phyloP scores from a whole-genome alignment of 305 asterid genomes.

The Fraxinus angustifolia region DNA sequence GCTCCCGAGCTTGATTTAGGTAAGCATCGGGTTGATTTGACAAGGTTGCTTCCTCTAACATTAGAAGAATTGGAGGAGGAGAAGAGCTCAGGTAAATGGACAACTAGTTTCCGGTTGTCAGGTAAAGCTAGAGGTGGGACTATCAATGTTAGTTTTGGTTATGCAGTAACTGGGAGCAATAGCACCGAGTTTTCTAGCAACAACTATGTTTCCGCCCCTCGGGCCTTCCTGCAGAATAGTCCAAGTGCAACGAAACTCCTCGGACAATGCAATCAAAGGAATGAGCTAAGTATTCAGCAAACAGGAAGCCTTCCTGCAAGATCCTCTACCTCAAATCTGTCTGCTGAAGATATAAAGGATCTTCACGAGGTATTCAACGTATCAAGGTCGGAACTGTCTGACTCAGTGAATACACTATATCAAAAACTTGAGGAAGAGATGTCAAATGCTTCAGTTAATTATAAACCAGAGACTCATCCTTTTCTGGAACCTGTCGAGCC shows the following conservation, averaged over 20 bases:
- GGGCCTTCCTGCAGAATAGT: slow-evolving; percentile 33
- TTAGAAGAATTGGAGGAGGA: slow-evolving; percentile 86
- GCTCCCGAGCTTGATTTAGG: slow-evolving; percentile 83
- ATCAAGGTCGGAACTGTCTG: slow-evolving; percentile 50
- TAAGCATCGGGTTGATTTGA: slow-evolving; percentile 76
- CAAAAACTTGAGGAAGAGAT: slow-evolving; percentile 64
- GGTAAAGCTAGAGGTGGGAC: slow-evolving; percentile 84
- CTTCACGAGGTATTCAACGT: slow-evolving; percentile 75
- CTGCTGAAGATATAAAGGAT: slow-evolving; percentile 63
- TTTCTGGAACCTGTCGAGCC: slow-evolving; percentile 28
- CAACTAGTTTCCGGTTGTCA: slow-evolving; percentile 81
- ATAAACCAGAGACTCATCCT: slow-evolving; percentile 36
- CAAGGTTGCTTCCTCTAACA: slow-evolving; percentile 89
- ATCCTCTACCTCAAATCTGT: slow-evolving; percentile 36
- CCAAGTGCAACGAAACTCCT: slow-evolving; percentile 25
- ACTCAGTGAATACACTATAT: slow-evolving; percentile 60
- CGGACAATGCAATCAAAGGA: slow-evolving; percentile 30
- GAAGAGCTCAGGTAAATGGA: slow-evolving; percentile 86
- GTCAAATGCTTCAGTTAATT: slow-evolving; percentile 32
- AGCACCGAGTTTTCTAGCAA: slow-evolving; percentile 22
- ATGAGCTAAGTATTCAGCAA: slow-evolving; percentile 37
- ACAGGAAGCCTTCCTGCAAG: slow-evolving; percentile 58
- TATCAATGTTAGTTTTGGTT: slow-evolving; percentile 79
- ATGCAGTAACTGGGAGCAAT: slow-evolving; percentile 49
- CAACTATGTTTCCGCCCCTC: slow-evolving; percentile 31